Conservation (phyloP, 2,329 filamentous ascomycete species). For the Uncinocarpus reesii region DNA sequence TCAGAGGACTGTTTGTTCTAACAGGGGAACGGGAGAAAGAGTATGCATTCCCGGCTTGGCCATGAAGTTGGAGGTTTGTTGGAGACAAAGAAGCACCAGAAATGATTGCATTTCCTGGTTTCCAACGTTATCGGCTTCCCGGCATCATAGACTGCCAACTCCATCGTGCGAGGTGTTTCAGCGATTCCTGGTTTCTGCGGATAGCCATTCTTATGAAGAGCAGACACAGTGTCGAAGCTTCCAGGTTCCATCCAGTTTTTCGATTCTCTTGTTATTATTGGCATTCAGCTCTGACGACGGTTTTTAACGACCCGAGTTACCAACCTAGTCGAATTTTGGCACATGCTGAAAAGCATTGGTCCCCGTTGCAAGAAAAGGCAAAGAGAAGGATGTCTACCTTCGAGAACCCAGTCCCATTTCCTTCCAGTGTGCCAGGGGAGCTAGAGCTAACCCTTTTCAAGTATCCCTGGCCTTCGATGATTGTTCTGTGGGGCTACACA, state of each 20-base stretch:
- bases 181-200: background rate
- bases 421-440: background rate
- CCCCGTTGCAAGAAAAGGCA: background rate
- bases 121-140: background rate
- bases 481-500: constrained; percentile 1
- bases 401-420: background rate
- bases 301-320: background rate
- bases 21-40: background rate
- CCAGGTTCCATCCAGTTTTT: background rate
- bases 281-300: background rate
- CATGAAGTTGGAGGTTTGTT: background rate
- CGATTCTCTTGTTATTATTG: background rate
- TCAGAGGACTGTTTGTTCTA: background rate
- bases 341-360: background rate
- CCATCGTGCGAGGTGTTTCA: background rate
- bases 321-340: background rate
- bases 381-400: background rate
- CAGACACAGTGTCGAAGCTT: background rate
- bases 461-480: constrained; percentile 1
- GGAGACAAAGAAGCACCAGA: background rate
- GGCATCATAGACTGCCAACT: background rate
- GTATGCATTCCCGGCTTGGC: background rate
- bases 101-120: background rate
- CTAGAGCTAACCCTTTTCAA: background rate
- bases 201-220: background rate